Evolutionary conservation across 768 basidiomycete genomes (phyloP), one percentile per base, ranked within the genome.

Genomic region (Boletus speciosus): DNA sequence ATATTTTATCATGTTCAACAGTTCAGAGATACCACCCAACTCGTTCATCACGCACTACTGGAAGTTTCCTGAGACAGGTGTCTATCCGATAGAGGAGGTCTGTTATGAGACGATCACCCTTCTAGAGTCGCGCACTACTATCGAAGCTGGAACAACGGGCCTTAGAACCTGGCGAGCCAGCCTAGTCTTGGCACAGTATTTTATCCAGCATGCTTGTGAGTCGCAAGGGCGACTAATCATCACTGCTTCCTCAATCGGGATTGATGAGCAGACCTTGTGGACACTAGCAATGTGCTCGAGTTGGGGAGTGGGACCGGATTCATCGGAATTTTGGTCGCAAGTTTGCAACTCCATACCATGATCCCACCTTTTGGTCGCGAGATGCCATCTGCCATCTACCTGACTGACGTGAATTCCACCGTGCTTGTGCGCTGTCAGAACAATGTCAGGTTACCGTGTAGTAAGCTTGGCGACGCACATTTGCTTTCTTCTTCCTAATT

Each of bases 91-190:
- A 15, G 48, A 52, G 27, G 52, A 40, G 15, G 25, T 49, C 5
- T 12, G 64, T 21, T 77, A 73, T 56, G 73, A 76, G 43, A 77
- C 68, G 5, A 72, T 77, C 16, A 90, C 90, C 0, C 69, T 92
- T 2, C 70, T 86, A 9, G 90, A 93, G 69, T 90, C 90, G 1
- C 81, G 84, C 7, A 85, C 81, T 3, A 82, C 77, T 3, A 83
- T 91, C 29, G 88, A 91, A 66, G 74, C 75, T 39, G 90, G 90
- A 0, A 92, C 88, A 0, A 92, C 89, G 1, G 89, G 90, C 12
- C 69, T 92, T 45, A 77, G 86, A 50, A 93, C 90, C 7, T 93
- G 90, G 90, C 73, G 77, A 29, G 87, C 90, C 6, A 85, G 88
- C 59, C 78, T 86, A 41, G 72, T 80, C 31, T 73, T 92, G 19